A percentile compares a stretch with the other conserved stretches of the same genome.
phyloP scores from a whole-genome alignment of 371 early-diverging fungal genomes.

The Apophysomyces elegans region DNA sequence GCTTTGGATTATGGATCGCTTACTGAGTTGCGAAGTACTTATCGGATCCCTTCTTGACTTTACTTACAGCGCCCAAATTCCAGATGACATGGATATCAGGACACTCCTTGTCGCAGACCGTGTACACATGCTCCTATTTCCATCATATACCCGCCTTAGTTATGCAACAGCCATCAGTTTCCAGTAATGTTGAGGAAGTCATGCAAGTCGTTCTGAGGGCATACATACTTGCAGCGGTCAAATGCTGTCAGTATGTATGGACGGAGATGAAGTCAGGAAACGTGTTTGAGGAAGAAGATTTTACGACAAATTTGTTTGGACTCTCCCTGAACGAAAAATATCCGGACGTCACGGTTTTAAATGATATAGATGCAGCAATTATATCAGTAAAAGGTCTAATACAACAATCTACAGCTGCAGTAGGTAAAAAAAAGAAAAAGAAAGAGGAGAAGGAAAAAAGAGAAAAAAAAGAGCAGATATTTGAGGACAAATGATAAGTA shows the following conservation, averaged over 20 bases:
- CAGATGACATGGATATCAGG: constrained; percentile 81
- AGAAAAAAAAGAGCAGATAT: no score
- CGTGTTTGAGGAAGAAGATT: constrained; percentile 76
- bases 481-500: no score
- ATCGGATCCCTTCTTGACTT: not conserved
- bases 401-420: not conserved
- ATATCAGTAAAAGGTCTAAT: not conserved
- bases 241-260: constrained; percentile 63
- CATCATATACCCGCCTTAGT: constrained; percentile 55
- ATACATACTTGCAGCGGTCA: constrained; percentile 56
- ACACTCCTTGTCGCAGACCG: constrained; percentile 71
- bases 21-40: constrained; percentile 66
- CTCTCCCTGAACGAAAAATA: constrained; percentile 60
- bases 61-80: not conserved
- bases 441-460: not conserved
- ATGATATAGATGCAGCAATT: constrained; percentile 52
- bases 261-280: constrained; percentile 67
- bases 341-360: constrained; percentile 46
- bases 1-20: constrained; percentile 69
- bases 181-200: constrained; percentile 26
- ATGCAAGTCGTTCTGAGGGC: constrained; percentile 52
- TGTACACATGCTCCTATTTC: constrained; percentile 73
- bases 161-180: constrained; percentile 20
- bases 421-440: constrained; percentile 2
- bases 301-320: constrained; percentile 68